Conservation (phyloP, 2,329 filamentous ascomycete species). For the Colletotrichum incanum region DNA sequence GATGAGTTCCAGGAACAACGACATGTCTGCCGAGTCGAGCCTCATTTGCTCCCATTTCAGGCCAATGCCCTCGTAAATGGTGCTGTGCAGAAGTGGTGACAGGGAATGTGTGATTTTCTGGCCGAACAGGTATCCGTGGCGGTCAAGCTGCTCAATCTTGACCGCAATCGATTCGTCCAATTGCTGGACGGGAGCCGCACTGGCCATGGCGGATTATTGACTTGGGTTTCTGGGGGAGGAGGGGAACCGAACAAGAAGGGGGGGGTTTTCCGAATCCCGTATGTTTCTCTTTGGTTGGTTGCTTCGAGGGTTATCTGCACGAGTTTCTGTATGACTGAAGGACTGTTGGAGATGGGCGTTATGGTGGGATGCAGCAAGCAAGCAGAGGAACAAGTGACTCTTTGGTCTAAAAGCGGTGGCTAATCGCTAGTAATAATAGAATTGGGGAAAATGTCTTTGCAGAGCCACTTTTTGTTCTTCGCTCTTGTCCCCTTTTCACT, state of each 20-base stretch:
- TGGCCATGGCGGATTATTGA: slow-evolving; percentile 22
- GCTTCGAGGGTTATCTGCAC: slow-evolving; percentile 4
- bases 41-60: slow-evolving; percentile 68
- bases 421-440: slow-evolving; percentile 7
- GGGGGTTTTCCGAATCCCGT: neutral
- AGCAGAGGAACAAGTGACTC: neutral
- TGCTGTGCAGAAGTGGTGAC: slow-evolving; percentile 69
- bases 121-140: slow-evolving; percentile 71
- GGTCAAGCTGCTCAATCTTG: slow-evolving; percentile 53
- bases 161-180: slow-evolving; percentile 33
- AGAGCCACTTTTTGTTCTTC: slow-evolving; percentile 34
- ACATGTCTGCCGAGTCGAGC: slow-evolving; percentile 67
- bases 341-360: neutral
- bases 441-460: slow-evolving; percentile 13
- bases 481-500: slow-evolving; percentile 13
- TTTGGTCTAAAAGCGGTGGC: neutral
- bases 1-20: slow-evolving; percentile 65
- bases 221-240: neutral
- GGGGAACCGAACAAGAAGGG: neutral
- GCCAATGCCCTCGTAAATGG: slow-evolving; percentile 67
- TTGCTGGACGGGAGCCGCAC: slow-evolving; percentile 21
- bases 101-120: slow-evolving; percentile 70
- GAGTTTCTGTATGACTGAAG: neutral
- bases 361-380: slow-evolving; percentile 1
- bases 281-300: neutral